Conservation (phyloP, 2,329 filamentous ascomycete genomes). For the Paradendryphiella salina region DNA sequence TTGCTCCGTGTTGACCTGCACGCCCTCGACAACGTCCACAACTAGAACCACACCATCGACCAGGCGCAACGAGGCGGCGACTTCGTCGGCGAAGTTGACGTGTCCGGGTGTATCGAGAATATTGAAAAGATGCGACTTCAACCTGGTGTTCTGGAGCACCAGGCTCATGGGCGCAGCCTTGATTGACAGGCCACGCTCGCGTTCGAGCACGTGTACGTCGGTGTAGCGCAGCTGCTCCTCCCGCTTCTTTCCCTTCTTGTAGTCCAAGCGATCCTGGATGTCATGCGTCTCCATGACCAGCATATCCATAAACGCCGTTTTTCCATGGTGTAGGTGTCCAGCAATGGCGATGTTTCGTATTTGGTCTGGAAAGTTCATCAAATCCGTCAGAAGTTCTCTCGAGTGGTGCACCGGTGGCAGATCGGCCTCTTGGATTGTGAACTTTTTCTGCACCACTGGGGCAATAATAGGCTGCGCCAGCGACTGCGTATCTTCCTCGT, state of each 20-base stretch:
- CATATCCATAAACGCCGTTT: constrained; percentile 99
- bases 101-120: constrained; percentile 95
- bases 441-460: constrained; percentile 92
- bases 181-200: constrained; percentile 86
- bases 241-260: constrained; percentile 75
- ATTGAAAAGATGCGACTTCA: constrained; percentile 94
- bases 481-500: constrained; percentile 95
- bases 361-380: constrained; percentile 95
- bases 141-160: constrained; percentile 81
- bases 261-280: constrained; percentile 75
- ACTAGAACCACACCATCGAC: constrained; percentile 91
- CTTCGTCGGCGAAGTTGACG: constrained; percentile 97
- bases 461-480: constrained; percentile 91
- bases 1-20: constrained; percentile 96
- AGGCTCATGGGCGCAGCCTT: constrained; percentile 95
- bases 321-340: constrained; percentile 94
- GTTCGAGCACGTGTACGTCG: constrained; percentile 85
- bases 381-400: constrained; percentile 87
- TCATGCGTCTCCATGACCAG: constrained; percentile 94
- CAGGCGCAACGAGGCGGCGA: constrained; percentile 82
- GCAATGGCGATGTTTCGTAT: constrained; percentile 90
- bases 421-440: constrained; percentile 88
- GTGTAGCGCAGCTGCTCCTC: constrained; percentile 95
- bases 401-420: constrained; percentile 87
- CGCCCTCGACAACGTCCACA: constrained; percentile 96